Percentiles rank a stretch among this genome's conserved stretches.
Evolutionary conservation across 116 monocot species (phyloP).

Genomic region (Phalaenopsis hybrid): DNA sequence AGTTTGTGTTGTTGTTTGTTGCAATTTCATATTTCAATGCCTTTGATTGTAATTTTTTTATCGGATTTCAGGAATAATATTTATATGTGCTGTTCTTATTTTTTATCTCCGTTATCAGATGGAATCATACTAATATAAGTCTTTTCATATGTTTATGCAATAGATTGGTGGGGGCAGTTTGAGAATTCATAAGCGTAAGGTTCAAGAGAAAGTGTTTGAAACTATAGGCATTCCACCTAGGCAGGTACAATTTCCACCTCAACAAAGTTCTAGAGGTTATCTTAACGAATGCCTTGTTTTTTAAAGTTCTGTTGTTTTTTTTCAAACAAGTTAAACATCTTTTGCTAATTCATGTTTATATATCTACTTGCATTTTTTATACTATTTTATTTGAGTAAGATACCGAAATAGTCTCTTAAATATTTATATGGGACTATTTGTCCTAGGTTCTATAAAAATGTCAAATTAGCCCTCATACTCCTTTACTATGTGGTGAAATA

Average conservation of each 20-base stretch:
- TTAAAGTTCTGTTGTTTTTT: not conserved
- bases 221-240: conserved; percentile 64
- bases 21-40: no score
- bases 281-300: not conserved
- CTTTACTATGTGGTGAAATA: no score
- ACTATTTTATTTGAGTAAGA: not conserved
- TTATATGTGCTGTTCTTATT: not conserved
- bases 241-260: conserved; percentile 40
- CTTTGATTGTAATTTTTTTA: no score
- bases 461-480: no score
- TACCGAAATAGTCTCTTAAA: no score
- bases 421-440: no score
- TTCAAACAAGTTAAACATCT: not conserved
- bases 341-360: not conserved
- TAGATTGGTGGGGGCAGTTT: conserved; percentile 99
- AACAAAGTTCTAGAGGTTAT: not conserved
- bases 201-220: conserved; percentile 95
- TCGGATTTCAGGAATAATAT: no score
- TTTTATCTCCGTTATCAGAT: not conserved
- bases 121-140: not conserved
- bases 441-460: no score
- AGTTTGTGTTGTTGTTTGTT: no score
- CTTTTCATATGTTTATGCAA: conserved; percentile 4
- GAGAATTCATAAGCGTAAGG: conserved; percentile 90
- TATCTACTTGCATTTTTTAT: not conserved